Evolutionary conservation across 768 basidiomycete genomes (phyloP), one percentile per base, ranked within the genome.

Genomic region (Hericium coralloides): DNA sequence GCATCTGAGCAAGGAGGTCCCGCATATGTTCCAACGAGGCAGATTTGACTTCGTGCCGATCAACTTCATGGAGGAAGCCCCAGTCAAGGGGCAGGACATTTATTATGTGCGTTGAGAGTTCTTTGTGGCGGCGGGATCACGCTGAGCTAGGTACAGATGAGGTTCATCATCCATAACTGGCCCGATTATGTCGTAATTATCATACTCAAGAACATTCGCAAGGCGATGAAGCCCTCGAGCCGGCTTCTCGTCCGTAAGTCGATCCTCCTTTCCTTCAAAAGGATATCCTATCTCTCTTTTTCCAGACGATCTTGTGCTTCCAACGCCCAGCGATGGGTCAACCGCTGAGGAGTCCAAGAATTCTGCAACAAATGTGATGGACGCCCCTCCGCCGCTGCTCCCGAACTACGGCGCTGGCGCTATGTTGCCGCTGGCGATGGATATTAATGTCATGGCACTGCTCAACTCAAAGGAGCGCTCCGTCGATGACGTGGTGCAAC

Each of bases 121-220:
- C 20, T 49, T 8, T 47, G 55, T 25, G 17, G 5, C 51, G 9
- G 18, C 14, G 5, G 26, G 38, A 26, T 12, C 20, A 10, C 20
- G 36, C 31, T 31, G 17, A 22, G 20, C 22, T 15, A n/a, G 31
- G 22, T 52, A 12, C 52, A 75, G 74, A 38, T 77, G 55, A 68
- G 71, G 15, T 66, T 72, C 22, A 67, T 75, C 55, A 52, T 75
- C 14, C 77, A 76, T 53, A 69, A 77, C 55, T 79, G 77, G 77
- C 69, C 72, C 0, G 66, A 73, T 52, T 64, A 63, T 2, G 67
- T 71, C 43, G 68, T 68, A 57, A 41, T 73, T 20, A 63, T 63
- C 25, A 77, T 79, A 49, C 65, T 78, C 2, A 62, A 56, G 2
- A 67, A 70, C 53, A 63, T 77, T 1, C 66, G 67, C 15, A 66